Percentiles rank a stretch among this genome's conserved stretches.
Conservation (phyloP, 2,329 filamentous ascomycete genomes). For the Cryphonectria carpinicola region DNA sequence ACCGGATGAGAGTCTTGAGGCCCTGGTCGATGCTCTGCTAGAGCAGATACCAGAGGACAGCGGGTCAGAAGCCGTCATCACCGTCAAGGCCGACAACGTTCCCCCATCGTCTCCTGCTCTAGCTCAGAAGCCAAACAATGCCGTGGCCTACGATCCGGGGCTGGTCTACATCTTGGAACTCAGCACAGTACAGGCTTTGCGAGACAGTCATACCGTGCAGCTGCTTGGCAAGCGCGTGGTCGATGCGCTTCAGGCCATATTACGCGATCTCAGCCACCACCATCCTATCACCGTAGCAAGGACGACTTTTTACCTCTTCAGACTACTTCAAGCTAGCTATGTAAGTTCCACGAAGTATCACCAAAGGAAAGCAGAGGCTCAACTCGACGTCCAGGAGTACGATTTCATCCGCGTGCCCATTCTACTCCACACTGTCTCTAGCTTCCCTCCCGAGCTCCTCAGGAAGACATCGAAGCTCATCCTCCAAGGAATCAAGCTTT, state of each 20-base stretch:
- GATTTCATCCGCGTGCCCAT: slow-evolving; percentile 92
- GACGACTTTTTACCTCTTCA: slow-evolving; percentile 84
- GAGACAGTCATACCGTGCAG: slow-evolving; percentile 73
- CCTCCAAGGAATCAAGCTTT: slow-evolving; percentile 77
- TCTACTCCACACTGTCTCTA: slow-evolving; percentile 87
- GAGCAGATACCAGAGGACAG: slow-evolving; percentile 85
- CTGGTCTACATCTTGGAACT: slow-evolving; percentile 91
- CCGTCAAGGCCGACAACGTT: slow-evolving; percentile 84
- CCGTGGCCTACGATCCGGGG: slow-evolving; percentile 78
- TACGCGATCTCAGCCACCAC: slow-evolving; percentile 77
- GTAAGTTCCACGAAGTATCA: slow-evolving; percentile 54
- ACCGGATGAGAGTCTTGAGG: slow-evolving; percentile 41
- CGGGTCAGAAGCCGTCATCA: slow-evolving; percentile 76
- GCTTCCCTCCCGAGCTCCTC: slow-evolving; percentile 77
- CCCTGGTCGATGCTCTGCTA: slow-evolving; percentile 73
- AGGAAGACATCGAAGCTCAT: slow-evolving; percentile 76
- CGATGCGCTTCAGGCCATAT: slow-evolving; percentile 76
- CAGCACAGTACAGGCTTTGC: slow-evolving; percentile 78
- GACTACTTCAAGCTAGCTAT: slow-evolving; percentile 81
- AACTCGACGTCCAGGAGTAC: slow-evolving; percentile 63
- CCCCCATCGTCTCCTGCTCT: slow-evolving; percentile 61
- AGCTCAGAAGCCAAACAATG: slow-evolving; percentile 59
- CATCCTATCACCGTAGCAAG: slow-evolving; percentile 85
- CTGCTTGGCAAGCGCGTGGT: slow-evolving; percentile 79
- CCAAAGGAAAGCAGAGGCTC: slow-evolving; percentile 31